Evolutionary conservation across 768 basidiomycete genomes (phyloP), one percentile per base, ranked within the genome.

Genomic region (Pleurotus tuoliensis): DNA sequence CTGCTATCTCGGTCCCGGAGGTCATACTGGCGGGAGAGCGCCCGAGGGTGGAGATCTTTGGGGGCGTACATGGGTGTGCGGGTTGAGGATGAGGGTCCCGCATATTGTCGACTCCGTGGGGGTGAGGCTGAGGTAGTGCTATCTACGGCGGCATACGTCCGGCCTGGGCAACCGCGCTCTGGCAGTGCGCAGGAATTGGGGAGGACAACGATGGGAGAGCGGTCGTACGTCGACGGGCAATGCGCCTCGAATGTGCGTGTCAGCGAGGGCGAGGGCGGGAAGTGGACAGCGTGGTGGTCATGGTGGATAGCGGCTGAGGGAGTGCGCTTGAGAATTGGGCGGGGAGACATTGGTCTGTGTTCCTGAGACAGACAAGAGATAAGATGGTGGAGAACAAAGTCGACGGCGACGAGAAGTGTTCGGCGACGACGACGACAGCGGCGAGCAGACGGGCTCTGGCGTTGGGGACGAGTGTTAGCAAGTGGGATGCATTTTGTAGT

Each of bases 171-270:
- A 27, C 88, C 88, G 58, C 91, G 84, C 62, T 82, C 89, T 37
- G 92, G 91, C 20, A 94, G 78, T 8, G 85, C 83, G 65, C 90
- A 92, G 37, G 76, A 69, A 65, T 92, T 90, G 30, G 86, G 86
- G 20, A 80, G 65, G 61, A 90, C 87, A 65, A 83, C 74, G 66
- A 93, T 88, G 58, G 90, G 90, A 3, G 87, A 82, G 57, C 91
- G 87, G 75, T 93, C 90, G 72, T 93, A 93, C 8, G 80, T 72
- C 4, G 82, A 66, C 25, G 86, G 70, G 61, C 81, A 84, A 70
- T 88, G 75, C 54, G 75, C 80, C 52, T 75, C 61, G 59, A 76
- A 80, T 20, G 76, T 79, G 54, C 75, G 70, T 9, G 81, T 79
- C 62, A 83, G 75, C 15, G 76, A 68, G 24, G 81, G 76, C 38